Evolutionary conservation across 2,329 filamentous ascomycete species (phyloP).

Genomic region (Aspergillus costaricaensis): DNA sequence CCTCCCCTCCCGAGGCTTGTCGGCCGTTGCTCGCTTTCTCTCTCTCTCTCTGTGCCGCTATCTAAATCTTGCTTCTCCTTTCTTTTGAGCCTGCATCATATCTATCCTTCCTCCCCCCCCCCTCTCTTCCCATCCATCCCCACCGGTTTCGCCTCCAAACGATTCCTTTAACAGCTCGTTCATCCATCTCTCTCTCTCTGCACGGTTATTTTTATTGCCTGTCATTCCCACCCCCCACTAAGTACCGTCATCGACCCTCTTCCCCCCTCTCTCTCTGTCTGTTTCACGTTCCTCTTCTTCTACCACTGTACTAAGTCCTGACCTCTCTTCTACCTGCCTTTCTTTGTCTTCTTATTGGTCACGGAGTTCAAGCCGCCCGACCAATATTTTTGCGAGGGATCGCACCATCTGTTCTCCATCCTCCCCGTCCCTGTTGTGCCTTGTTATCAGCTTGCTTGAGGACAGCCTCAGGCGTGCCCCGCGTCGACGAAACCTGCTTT

Average conservation of each 20-base stretch:
- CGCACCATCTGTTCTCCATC: not conserved
- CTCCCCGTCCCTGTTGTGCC: not conserved
- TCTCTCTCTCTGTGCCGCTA: not conserved
- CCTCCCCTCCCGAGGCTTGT: not conserved
- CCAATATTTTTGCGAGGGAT: not conserved
- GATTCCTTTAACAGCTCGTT: no score
- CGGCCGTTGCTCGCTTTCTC: not conserved
- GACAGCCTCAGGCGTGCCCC: slow-evolving; percentile 18
- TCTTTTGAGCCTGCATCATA: not conserved
- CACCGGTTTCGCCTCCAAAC: no score
- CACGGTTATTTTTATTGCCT: no score
- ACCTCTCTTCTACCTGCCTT: not conserved
- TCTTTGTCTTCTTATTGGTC: not conserved
- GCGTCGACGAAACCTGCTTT: slow-evolving; percentile 14
- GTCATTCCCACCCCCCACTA: no score
- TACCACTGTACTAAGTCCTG: not conserved
- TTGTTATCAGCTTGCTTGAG: slow-evolving; percentile 7
- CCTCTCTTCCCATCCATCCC: no score
- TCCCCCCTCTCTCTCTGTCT: not conserved
- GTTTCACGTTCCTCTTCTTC: not conserved
- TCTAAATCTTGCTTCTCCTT: not conserved
- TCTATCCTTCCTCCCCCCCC: not conserved
- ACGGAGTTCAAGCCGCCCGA: not conserved
- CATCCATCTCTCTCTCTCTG: no score
- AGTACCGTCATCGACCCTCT: not conserved